Conservation (phyloP, 2,329 filamentous ascomycete genomes). For the Calonectria pseudoturangicola region DNA sequence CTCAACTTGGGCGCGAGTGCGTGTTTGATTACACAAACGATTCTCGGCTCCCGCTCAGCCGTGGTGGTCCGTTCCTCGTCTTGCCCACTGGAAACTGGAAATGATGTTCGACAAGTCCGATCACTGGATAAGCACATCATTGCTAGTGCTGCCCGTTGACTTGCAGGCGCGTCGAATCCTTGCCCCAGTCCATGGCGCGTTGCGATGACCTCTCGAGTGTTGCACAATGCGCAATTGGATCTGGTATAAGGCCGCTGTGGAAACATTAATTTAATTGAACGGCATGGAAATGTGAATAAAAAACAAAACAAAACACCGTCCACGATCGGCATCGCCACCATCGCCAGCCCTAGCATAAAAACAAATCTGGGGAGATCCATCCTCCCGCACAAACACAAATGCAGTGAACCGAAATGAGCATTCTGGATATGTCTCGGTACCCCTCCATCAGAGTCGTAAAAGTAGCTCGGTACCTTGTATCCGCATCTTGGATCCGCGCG, state of each 20-base stretch:
- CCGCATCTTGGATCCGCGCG: conserved; percentile 16
- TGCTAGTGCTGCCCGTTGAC: conserved; percentile 25
- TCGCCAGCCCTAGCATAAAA: conserved; percentile 25
- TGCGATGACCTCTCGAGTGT: background rate
- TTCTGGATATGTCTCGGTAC: conserved; percentile 31
- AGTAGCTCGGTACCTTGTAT: conserved; percentile 11
- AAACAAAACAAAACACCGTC: conserved; percentile 23
- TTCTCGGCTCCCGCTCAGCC: conserved; percentile 39
- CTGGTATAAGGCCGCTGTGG: background rate
- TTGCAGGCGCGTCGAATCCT: conserved; percentile 9
- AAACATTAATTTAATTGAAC: conserved; percentile 24
- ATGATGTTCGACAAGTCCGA: conserved; percentile 35
- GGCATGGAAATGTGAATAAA: conserved; percentile 23
- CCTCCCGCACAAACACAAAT: conserved; percentile 16
- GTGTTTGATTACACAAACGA: conserved; percentile 49
- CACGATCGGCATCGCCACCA: conserved; percentile 11
- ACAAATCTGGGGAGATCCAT: conserved; percentile 21
- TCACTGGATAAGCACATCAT: conserved; percentile 39
- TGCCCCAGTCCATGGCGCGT: background rate
- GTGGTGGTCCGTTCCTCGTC: conserved; percentile 46
- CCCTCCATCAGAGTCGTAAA: conserved; percentile 13
- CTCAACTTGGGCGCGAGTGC: conserved; percentile 36
- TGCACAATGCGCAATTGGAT: conserved; percentile 4
- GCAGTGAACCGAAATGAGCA: conserved; percentile 34
- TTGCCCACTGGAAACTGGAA: conserved; percentile 41